phyloP scores from a whole-genome alignment of 768 basidiomycete genomes.

The Boletellus sp. region DNA sequence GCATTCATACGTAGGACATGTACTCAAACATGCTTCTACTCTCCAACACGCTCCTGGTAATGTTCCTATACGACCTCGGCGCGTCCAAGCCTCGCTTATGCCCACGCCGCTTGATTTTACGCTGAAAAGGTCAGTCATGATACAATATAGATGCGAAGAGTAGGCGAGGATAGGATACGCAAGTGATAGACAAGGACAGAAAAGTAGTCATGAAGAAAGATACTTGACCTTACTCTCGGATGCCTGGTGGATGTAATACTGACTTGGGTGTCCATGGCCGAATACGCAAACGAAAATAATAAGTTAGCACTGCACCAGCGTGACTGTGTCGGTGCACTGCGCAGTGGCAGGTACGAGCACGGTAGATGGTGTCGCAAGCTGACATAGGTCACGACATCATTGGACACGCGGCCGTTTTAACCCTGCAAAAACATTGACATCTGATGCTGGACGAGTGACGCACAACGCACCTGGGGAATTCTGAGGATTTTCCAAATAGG shows the following conservation, averaged over 20 bases:
- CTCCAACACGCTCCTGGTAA: not conserved
- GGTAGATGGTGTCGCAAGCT: not conserved
- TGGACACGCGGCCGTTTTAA: slow-evolving; percentile 43
- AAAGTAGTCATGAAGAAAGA: slow-evolving; percentile 11
- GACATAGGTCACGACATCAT: slow-evolving; percentile 20
- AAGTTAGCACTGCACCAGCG: slow-evolving; percentile 26
- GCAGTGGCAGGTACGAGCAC: not conserved
- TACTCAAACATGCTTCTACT: slow-evolving; percentile 11
- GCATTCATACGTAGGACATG: slow-evolving; percentile 6
- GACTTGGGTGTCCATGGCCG: slow-evolving; percentile 1
- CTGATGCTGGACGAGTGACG: not conserved
- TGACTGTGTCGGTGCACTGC: not conserved
- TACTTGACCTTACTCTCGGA: slow-evolving; percentile 28
- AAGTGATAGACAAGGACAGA: not conserved
- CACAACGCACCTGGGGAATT: slow-evolving; percentile 44
- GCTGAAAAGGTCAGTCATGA: slow-evolving; percentile 32
- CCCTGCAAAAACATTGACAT: slow-evolving; percentile 25
- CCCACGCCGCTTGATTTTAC: slow-evolving; percentile 9
- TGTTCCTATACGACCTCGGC: slow-evolving; percentile 1
- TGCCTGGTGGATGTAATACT: slow-evolving; percentile 12
- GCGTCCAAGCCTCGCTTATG: not conserved
- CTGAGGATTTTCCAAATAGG: slow-evolving; percentile 30
- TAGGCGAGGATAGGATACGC: not conserved
- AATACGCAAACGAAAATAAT: slow-evolving; percentile 18
- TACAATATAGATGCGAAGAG: slow-evolving; percentile 8